Conservation (phyloP, 1,139 yeast genomes). For the Debaryomyces psychrophilus region DNA sequence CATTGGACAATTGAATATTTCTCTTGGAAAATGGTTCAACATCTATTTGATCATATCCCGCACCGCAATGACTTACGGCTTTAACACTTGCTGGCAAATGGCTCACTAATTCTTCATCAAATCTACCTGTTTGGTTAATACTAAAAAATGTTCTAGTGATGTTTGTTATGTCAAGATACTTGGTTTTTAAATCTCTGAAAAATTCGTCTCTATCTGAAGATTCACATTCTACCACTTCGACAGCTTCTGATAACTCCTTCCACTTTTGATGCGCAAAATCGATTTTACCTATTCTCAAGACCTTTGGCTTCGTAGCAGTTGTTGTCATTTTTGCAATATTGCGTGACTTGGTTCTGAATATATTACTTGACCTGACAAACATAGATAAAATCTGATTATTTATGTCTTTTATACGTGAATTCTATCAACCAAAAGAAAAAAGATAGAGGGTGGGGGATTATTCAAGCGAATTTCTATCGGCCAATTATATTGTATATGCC, state of each 20-base stretch:
- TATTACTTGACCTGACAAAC: background rate
- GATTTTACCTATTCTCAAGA: slow-evolving; percentile 61
- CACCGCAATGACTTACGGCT: slow-evolving; percentile 80
- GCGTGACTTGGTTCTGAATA: background rate
- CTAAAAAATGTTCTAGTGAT: slow-evolving; percentile 58
- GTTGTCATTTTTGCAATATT: slow-evolving; percentile 16
- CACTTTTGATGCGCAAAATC: slow-evolving; percentile 59
- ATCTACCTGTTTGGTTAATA: slow-evolving; percentile 61
- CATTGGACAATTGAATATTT: slow-evolving; percentile 70
- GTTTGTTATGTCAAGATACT: slow-evolving; percentile 49
- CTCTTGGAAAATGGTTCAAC: slow-evolving; percentile 50
- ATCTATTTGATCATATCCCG: slow-evolving; percentile 90
- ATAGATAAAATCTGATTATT: slow-evolving; percentile 3
- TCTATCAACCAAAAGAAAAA: background rate
- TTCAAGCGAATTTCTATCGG: background rate
- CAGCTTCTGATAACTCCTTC: slow-evolving; percentile 49
- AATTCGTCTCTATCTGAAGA: slow-evolving; percentile 53
- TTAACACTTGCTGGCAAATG: slow-evolving; percentile 64
- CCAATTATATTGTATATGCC: background rate
- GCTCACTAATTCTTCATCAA: slow-evolving; percentile 68
- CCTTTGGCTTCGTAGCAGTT: slow-evolving; percentile 45
- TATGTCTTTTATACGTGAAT: background rate
- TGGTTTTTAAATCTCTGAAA: slow-evolving; percentile 50
- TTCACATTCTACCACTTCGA: slow-evolving; percentile 53
- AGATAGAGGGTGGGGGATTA: background rate